Base-by-base conservation (phyloP, 768 basidiomycete species). In the Suillus spraguei region DNA sequence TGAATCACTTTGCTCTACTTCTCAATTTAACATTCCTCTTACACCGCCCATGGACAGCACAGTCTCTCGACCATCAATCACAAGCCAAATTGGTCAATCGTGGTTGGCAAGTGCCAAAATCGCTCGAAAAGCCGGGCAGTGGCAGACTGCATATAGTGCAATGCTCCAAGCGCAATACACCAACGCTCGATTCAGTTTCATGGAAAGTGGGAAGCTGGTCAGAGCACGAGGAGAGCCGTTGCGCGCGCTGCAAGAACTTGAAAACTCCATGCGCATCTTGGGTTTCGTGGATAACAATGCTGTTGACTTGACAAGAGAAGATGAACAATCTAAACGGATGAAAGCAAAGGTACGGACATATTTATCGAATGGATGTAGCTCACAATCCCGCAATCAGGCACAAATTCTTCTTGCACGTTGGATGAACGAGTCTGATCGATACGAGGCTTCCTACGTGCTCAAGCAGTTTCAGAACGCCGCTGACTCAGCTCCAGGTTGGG, bases 61-160 rank as follows among this genome's bases (percentile, higher is more conserved):
- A 35, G 47, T 49, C 22, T 72, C 78, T 33, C 77, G 78, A 53
- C 69, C 77, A 16, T 76, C 74, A 46, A 74, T 85, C n/a, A 80
- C 73, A 39, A 77, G 77, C 16, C 88, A 91, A 67, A 88, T 96
- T 42, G 91, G 94, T 4, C 83, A 84, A 54, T 88, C 94, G 1
- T 99, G 97, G 97, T 83, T 99, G 14, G 81, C 86, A 33, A 98
- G 91, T 64, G 91, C 96, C n/a, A 98, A 96, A 73, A 95, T 95
- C 62, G 97, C 97, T 39, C 82, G 97, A 39, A 99, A 98, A 72
- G 92, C 95, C 4, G 91, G 94, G 0, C 95, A 99, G 72, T 89
- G 87, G 82, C 97, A 98, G 78, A 98, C 97, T 0, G 95, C 97
- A 2, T 99, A 99, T 73, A 97, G 93, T 70, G 95, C 97, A 7